Conservation (phyloP, 306 rosid species). For the Fragaria ananassa region DNA sequence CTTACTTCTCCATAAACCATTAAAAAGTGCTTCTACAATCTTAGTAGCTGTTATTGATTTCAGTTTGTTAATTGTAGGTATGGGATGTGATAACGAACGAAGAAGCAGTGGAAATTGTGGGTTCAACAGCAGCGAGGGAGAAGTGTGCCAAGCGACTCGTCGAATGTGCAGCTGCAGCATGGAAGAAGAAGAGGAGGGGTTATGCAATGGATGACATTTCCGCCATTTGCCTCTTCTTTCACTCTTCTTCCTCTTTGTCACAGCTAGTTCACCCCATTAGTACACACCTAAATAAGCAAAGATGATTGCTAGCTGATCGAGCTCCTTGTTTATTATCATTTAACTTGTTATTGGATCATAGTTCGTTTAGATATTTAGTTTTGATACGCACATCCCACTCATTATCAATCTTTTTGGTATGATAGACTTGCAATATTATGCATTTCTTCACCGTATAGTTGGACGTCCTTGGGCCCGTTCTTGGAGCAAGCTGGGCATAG, state of each 20-base stretch:
- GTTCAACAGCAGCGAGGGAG: slow-evolving; percentile 49
- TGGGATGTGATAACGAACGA: slow-evolving; percentile 94
- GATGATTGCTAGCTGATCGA: neutral
- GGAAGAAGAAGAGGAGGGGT: slow-evolving; percentile 83
- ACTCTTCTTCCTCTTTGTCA: slow-evolving; percentile 28
- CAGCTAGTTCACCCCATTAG: slow-evolving; percentile 33
- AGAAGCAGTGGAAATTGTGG: slow-evolving; percentile 86
- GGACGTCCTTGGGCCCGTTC: too few species aligned
- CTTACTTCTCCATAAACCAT: neutral
- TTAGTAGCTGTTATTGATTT: neutral
- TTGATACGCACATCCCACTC: neutral
- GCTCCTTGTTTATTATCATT: neutral
- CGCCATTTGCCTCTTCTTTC: slow-evolving; percentile 89
- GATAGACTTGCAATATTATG: neutral
- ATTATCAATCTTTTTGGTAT: neutral
- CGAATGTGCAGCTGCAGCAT: slow-evolving; percentile 62
- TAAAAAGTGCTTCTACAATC: neutral
- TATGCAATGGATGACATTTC: slow-evolving; percentile 91
- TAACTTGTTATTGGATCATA: slow-evolving; percentile 17
- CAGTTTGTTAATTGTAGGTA: slow-evolving; percentile 41
- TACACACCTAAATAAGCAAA: slow-evolving; percentile 26
- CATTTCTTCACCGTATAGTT: too few species aligned
- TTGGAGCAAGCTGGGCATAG: too few species aligned
- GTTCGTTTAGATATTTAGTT: neutral
- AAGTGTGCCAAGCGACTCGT: slow-evolving; percentile 67